Conservation (phyloP, 2,329 filamentous ascomycete species). For the Xylariaceae sp. region DNA sequence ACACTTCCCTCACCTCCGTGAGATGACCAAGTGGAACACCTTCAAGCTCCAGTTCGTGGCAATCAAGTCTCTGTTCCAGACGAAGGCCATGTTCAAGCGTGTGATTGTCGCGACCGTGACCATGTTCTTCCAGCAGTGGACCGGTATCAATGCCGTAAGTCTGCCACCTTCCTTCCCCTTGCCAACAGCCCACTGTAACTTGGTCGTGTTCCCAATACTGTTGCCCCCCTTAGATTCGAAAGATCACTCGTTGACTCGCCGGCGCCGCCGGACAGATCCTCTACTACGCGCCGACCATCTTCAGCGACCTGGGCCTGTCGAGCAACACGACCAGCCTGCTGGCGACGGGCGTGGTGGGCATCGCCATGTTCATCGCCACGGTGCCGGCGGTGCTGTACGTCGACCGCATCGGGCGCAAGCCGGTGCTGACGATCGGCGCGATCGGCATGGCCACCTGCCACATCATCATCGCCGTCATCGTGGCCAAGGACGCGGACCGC, state of each 20-base stretch:
- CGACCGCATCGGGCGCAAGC: conserved; percentile 56
- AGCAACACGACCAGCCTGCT: conserved; percentile 47
- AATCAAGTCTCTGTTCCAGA: conserved; percentile 56
- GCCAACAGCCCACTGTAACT: background rate
- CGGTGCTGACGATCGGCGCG: conserved; percentile 55
- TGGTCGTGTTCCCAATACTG: background rate
- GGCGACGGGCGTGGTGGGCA: conserved; percentile 64
- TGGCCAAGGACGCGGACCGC: conserved; percentile 52
- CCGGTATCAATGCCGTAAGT: conserved; percentile 44
- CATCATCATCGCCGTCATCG: conserved; percentile 63
- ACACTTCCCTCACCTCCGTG: conserved; percentile 57
- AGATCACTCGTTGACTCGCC: no score
- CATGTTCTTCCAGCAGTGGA: conserved; percentile 54
- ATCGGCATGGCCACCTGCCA: conserved; percentile 65
- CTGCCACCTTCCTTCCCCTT: background rate
- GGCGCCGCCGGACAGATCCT: no score
- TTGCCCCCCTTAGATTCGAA: no score
- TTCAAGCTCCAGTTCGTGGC: conserved; percentile 64
- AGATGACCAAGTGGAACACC: conserved; percentile 54
- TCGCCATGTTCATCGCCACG: conserved; percentile 62
- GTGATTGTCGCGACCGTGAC: conserved; percentile 56
- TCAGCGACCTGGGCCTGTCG: conserved; percentile 55
- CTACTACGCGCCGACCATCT: conserved; percentile 63
- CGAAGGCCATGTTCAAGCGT: conserved; percentile 57
- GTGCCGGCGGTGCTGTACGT: conserved; percentile 60